Base-by-base conservation (phyloP, 495 filamentous ascomycete species). In the Sordaria brevicollis region DNA sequence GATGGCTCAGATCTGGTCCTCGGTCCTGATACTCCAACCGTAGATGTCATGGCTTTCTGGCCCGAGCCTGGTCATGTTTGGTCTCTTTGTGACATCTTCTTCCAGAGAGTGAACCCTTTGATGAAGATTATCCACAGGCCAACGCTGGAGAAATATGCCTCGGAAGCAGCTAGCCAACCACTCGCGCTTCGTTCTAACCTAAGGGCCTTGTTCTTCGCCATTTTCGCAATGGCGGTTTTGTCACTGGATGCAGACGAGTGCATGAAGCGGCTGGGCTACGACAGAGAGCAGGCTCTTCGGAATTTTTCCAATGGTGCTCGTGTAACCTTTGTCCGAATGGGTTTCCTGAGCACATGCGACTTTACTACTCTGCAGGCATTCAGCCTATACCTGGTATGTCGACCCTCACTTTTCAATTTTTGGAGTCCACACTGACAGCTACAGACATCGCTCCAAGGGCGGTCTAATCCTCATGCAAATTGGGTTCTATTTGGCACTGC, bases 81-180 rank as follows among this genome's bases (percentile, higher is more conserved):
- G 73, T 81, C 84, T 66, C 76, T 93, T 6, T 93, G 90, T 90
- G 89, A 92, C 75, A 83, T 83, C 2, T 92, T 86, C 73, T 83
- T 90, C 15, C 85, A 88, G 68, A 86, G 88, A 72, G 86, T 91
- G 71, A 88, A 92, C 76, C 90, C 90, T 0, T 74, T 93, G 54
- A 85, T 84, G 49, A 93, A 92, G 75, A 77, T 92, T n/a, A 82
- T 92, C 68, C 90, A 93, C 77, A 85, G 84, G 1, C 90, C 90
- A 4, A 89, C 87, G 4, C 70, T 89, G 49, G 85, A 88, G 71
- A 83, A 83, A n/a, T 74, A 78, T 9, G 71, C 88, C 2, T 79
- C 83, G 21, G 81, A 86, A 57, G 83, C 82, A 21, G 74, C 76
- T 3, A 75, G 72, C 33, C 74, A 75, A 71, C 72, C 83, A 25